A percentile compares a stretch with the other conserved stretches of the same genome.
Evolutionary conservation across 768 basidiomycete species (phyloP).

Genomic region (Lepiota brunneoincarnata): DNA sequence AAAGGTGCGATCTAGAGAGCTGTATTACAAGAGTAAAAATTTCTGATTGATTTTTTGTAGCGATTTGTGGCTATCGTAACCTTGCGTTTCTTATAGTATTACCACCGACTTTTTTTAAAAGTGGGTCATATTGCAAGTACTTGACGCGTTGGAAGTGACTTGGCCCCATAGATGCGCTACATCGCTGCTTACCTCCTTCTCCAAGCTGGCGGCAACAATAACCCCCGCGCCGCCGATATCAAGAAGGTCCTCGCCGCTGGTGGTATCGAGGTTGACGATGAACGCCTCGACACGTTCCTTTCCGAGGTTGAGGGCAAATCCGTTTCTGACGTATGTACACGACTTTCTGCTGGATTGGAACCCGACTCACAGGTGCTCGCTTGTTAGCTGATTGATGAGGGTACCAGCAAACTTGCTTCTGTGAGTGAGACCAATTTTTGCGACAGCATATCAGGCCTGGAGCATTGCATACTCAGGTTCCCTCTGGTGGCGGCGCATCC

Average conservation of each 20-base stretch:
- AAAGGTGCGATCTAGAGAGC: slow-evolving; percentile 45
- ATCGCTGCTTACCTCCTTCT: slow-evolving; percentile 98
- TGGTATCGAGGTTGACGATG: slow-evolving; percentile 86
- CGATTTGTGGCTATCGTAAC: slow-evolving; percentile 91
- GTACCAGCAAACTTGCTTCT: slow-evolving; percentile 91
- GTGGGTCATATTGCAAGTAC: slow-evolving; percentile 27
- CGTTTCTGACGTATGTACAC: slow-evolving; percentile 63
- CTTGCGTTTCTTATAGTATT: slow-evolving; percentile 24
- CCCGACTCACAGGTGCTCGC: slow-evolving; percentile 8
- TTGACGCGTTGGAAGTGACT: background rate
- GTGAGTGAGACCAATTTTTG: slow-evolving; percentile 43
- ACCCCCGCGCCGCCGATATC: slow-evolving; percentile 83
- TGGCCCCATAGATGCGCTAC: slow-evolving; percentile 69
- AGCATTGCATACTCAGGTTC: slow-evolving; percentile 50
- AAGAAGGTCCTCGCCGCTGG: slow-evolving; percentile 83
- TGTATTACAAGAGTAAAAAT: background rate
- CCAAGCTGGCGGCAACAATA: slow-evolving; percentile 88
- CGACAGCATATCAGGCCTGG: background rate
- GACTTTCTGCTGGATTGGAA: background rate
- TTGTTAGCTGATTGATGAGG: slow-evolving; percentile 83
- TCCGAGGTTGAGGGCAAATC: slow-evolving; percentile 91
- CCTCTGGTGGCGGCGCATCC: slow-evolving; percentile 86
- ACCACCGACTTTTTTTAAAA: slow-evolving; percentile 35
- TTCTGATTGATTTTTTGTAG: slow-evolving; percentile 32
- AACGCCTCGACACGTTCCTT: slow-evolving; percentile 77